Conservation (phyloP, 495 filamentous ascomycete species). For the Bombardia bombarda region DNA sequence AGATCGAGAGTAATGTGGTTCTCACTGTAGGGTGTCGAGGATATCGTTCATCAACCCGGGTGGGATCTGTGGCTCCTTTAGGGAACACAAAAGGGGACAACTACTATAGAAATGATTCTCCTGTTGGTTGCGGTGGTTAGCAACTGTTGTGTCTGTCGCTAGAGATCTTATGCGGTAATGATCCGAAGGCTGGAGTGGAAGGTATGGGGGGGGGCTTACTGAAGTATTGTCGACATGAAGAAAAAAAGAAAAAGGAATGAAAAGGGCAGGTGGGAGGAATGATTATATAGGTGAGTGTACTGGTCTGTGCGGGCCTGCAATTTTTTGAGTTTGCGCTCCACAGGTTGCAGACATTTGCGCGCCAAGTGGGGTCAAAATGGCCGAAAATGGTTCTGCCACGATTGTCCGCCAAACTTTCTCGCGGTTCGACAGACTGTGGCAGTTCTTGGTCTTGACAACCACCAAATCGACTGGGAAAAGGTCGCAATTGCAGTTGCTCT, state of each 20-base stretch:
- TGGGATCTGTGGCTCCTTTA: slow-evolving; percentile 59
- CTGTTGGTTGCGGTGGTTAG: slow-evolving; percentile 23
- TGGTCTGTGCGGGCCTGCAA: slow-evolving; percentile 34
- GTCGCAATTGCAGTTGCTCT: too few species aligned
- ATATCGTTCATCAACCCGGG: slow-evolving; percentile 56
- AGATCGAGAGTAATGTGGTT: slow-evolving; percentile 39
- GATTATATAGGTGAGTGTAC: slow-evolving; percentile 29
- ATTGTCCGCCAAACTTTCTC: slow-evolving; percentile 26
- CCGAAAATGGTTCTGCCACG: slow-evolving; percentile 32
- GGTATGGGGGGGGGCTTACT: slow-evolving; percentile 28
- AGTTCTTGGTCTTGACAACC: slow-evolving; percentile 1
- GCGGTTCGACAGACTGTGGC: neutral
- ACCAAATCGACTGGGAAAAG: neutral
- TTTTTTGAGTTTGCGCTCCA: too few species aligned
- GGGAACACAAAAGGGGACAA: slow-evolving; percentile 72
- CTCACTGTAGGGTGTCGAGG: slow-evolving; percentile 56
- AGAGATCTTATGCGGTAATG: neutral
- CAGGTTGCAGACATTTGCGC: too few species aligned
- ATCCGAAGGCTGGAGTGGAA: neutral
- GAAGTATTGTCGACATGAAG: slow-evolving; percentile 59
- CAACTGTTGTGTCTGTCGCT: slow-evolving; percentile 1
- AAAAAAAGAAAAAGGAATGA: slow-evolving; percentile 27
- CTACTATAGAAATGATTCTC: slow-evolving; percentile 91
- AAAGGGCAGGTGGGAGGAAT: slow-evolving; percentile 6
- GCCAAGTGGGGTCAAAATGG: too few species aligned